Evolutionary conservation across 106 monocot species (phyloP).

Genomic region (Phalaenopsis aphrodite): DNA sequence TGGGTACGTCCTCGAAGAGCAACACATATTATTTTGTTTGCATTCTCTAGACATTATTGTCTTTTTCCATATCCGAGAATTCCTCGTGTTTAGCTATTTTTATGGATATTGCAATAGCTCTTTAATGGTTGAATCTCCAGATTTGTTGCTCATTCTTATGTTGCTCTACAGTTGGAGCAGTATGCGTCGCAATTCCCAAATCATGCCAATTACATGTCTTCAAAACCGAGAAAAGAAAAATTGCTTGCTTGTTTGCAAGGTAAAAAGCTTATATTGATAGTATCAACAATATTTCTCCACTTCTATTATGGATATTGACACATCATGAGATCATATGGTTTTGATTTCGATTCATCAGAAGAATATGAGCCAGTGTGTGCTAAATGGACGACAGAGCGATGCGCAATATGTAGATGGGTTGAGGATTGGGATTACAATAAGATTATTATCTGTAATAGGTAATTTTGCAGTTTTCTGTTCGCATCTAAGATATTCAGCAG

Average conservation of each 20-base stretch:
- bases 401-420: slow-evolving; percentile 97
- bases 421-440: slow-evolving; percentile 99
- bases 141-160: neutral
- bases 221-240: slow-evolving; percentile 49
- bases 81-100: neutral
- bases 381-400: slow-evolving; percentile 97
- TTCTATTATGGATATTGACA: neutral
- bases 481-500: neutral
- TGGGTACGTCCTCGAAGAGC: slow-evolving; percentile 44
- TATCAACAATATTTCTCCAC: neutral
- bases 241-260: slow-evolving; percentile 53
- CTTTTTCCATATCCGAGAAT: neutral
- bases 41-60: neutral
- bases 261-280: slow-evolving; percentile 11
- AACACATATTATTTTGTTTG: neutral
- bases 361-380: slow-evolving; percentile 67
- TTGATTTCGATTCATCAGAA: slow-evolving; percentile 29
- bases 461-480: neutral
- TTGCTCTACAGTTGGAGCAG: slow-evolving; percentile 44
- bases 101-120: slow-evolving; percentile 2
- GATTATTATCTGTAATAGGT: slow-evolving; percentile 98
- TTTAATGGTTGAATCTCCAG: neutral
- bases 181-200: slow-evolving; percentile 23
- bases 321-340: neutral
- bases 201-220: slow-evolving; percentile 30